A percentile compares a stretch with the other conserved stretches of the same genome.
Evolutionary conservation across 805 yeast species (phyloP).

Genomic region (Myxozyma monticola): DNA sequence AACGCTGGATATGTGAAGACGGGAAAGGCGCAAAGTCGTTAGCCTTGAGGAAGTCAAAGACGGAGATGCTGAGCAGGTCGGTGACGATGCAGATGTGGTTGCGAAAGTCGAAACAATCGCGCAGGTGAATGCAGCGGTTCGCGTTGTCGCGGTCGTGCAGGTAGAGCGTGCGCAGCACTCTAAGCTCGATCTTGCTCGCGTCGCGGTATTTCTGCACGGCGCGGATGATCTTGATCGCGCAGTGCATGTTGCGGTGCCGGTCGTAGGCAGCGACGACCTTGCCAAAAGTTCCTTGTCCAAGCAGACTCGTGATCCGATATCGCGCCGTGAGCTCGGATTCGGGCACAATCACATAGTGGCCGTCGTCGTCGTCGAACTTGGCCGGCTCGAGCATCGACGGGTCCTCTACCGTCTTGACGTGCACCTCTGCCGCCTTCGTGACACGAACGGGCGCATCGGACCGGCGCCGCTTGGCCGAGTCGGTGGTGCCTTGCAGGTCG

Average conservation of each 20-base stretch:
- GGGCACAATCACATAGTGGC: conserved; percentile 40
- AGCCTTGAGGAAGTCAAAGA: conserved; percentile 84
- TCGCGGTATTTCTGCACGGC: conserved; percentile 93
- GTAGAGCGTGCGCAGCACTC: conserved; percentile 74
- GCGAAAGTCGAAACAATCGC: conserved; percentile 88
- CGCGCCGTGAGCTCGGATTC: conserved; percentile 39
- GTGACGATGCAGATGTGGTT: conserved; percentile 95
- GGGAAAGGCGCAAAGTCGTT: conserved; percentile 90
- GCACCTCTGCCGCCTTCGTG: conserved; percentile 35
- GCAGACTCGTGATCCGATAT: conserved; percentile 53
- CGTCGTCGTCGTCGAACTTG: conserved; percentile 40
- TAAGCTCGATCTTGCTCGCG: conserved; percentile 88
- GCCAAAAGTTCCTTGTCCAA: conserved; percentile 94
- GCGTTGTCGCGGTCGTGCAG: conserved; percentile 65
- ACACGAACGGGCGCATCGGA: too few relatives aligned
- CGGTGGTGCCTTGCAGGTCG: not conserved
- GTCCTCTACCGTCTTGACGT: conserved; percentile 33
- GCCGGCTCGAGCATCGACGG: not conserved
- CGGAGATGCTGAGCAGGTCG: conserved; percentile 76
- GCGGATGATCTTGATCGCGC: conserved; percentile 89
- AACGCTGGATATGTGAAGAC: conserved; percentile 85
- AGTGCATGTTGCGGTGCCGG: conserved; percentile 53
- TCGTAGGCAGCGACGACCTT: conserved; percentile 86
- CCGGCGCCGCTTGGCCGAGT: conserved; percentile 13
- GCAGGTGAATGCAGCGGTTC: conserved; percentile 78